Conservation (phyloP, 1,284 basidiomycete genomes). For the Flammula alnicola region DNA sequence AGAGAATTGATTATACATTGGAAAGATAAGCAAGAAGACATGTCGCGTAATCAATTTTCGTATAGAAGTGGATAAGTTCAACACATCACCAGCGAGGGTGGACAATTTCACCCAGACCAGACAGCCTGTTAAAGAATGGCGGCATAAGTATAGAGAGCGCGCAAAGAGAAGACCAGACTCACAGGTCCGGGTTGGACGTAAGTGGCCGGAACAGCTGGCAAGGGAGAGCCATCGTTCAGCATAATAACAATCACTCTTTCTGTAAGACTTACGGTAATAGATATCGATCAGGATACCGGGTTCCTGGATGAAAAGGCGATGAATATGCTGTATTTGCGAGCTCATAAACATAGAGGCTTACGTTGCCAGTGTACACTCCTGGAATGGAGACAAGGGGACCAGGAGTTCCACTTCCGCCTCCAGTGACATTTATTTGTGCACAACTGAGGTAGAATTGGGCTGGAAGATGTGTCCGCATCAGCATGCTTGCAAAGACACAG, state of each 20-base stretch:
- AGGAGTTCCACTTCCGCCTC: constrained; percentile 38
- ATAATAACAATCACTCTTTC: neutral
- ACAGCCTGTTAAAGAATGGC: constrained; percentile 28
- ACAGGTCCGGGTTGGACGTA: constrained; percentile 45
- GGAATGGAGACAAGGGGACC: constrained; percentile 40
- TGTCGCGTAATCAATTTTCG: too few relatives aligned
- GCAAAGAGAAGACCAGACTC: constrained; percentile 17
- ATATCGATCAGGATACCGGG: constrained; percentile 45
- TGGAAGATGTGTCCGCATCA: constrained; percentile 10
- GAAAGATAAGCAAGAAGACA: too few relatives aligned
- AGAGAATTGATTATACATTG: too few relatives aligned
- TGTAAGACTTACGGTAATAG: constrained; percentile 34
- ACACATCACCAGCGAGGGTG: too few relatives aligned
- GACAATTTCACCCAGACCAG: constrained; percentile 32
- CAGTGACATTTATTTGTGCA: constrained; percentile 38
- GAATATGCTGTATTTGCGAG: neutral
- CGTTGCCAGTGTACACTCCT: constrained; percentile 39
- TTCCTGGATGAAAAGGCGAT: constrained; percentile 24
- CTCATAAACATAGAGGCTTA: constrained; percentile 11
- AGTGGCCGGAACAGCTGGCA: constrained; percentile 34
- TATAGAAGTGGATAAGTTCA: too few relatives aligned
- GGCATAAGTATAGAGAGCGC: neutral
- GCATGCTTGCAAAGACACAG: neutral
- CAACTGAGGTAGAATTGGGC: constrained; percentile 41
- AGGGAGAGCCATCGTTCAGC: neutral